A percentile compares a stretch with the other conserved stretches of the same genome.
Conservation (phyloP, 257 asterid genomes). For the Schizonepeta tenuifolia region DNA sequence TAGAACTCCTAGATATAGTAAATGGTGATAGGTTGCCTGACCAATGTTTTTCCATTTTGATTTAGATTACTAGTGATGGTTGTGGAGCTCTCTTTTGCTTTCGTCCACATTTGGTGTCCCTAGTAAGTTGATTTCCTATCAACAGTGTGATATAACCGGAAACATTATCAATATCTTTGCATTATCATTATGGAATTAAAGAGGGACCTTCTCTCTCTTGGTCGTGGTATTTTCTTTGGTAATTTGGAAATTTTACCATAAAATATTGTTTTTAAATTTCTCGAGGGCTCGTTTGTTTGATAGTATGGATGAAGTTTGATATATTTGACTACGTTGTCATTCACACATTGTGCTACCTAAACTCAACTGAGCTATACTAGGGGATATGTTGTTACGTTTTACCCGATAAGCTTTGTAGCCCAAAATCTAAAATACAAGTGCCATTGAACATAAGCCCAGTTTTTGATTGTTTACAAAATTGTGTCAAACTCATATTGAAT, state of each 20-base stretch:
- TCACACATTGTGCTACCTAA: no score
- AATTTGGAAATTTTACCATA: not conserved
- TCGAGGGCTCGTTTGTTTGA: no score
- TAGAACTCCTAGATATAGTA: constrained; percentile 8
- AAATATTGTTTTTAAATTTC: not conserved
- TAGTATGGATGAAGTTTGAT: no score
- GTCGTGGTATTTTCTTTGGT: not conserved
- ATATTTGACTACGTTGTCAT: no score
- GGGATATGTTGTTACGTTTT: no score
- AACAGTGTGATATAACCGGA: not conserved
- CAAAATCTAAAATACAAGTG: no score
- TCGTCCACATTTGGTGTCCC: constrained; percentile 33
- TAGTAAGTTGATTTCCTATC: not conserved
- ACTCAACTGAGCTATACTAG: no score
- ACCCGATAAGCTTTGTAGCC: no score
- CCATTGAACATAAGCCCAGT: no score
- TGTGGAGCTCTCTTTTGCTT: constrained; percentile 65
- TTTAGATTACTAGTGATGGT: constrained; percentile 74
- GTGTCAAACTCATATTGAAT: no score
- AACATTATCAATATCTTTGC: not conserved
- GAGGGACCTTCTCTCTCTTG: not conserved
- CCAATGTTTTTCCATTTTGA: constrained; percentile 59
- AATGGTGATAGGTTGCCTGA: constrained; percentile 48
- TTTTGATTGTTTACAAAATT: no score
- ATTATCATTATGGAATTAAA: not conserved